Evolutionary conservation across 2,329 filamentous ascomycete species (phyloP).

Genomic region (Penicillium hesseltinei): DNA sequence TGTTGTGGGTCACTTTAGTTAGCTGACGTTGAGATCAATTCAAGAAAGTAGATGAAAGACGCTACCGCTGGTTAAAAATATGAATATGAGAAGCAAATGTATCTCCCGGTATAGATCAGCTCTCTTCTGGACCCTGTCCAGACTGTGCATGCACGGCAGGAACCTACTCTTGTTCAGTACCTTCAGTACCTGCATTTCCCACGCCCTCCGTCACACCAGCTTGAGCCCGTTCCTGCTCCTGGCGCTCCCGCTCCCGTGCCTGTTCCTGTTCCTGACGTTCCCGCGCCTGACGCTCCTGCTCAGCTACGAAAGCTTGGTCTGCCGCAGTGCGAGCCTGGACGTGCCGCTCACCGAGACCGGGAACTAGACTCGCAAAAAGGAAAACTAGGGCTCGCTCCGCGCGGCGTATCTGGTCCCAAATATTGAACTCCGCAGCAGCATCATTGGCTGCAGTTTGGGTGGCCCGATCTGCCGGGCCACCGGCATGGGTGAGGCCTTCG

Average conservation of each 20-base stretch:
- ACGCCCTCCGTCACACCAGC: neutral
- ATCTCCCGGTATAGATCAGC: neutral
- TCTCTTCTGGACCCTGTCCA: neutral
- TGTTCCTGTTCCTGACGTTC: conserved; percentile 9
- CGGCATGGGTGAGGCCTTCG: conserved; percentile 41
- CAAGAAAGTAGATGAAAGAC: neutral
- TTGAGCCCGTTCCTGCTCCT: neutral
- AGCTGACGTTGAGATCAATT: neutral
- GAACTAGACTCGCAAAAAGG: conserved; percentile 62
- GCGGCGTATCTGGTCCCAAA: conserved; percentile 40
- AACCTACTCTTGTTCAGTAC: neutral
- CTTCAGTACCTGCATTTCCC: neutral
- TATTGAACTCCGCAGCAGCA: neutral
- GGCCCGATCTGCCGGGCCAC: conserved; percentile 24
- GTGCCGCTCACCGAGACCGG: conserved; percentile 61
- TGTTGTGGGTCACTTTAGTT: neutral
- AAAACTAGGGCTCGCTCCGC: conserved; percentile 58
- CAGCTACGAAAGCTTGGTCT: conserved; percentile 36
- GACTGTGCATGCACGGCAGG: neutral
- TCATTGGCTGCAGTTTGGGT: neutral
- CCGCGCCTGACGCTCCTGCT: conserved; percentile 1
- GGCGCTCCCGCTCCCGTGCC: neutral
- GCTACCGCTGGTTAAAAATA: neutral
- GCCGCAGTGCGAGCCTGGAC: conserved; percentile 56
- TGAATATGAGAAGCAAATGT: neutral